These are phyloP conservation scores for Gentiana straminea DNA, from an alignment of 257 asterid genomes.

Conservation along the genomic window DNA sequence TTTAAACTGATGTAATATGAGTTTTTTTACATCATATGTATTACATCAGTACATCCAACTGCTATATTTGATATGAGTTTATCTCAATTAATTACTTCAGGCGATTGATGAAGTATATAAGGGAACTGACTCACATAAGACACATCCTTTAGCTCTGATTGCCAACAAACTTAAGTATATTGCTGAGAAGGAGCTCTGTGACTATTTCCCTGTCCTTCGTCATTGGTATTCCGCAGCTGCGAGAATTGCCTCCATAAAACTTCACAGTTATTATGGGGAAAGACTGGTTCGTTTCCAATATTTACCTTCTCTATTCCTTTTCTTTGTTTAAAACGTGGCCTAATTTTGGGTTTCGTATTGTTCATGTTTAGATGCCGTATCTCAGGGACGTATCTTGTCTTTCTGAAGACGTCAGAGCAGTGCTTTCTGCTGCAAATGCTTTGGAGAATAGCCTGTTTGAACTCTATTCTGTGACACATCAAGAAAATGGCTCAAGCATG, in stretches of 20 bases:
- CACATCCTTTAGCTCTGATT: conserved; percentile 63
- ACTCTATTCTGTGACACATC: conserved; percentile 46
- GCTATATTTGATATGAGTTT: conserved; percentile 10
- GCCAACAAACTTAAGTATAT: conserved; percentile 63
- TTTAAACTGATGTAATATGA: background rate
- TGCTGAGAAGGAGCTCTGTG: conserved; percentile 56
- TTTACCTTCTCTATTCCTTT: conserved; percentile 5
- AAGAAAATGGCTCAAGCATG: conserved; percentile 25
- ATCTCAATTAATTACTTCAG: conserved; percentile 29
- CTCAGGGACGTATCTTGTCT: conserved; percentile 52
- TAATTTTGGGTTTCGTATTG: conserved; percentile 15
- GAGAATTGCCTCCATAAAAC: conserved; percentile 42
- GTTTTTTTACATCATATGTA: background rate
- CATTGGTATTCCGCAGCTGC: conserved; percentile 69
- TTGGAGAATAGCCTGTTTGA: conserved; percentile 57
- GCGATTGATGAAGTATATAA: conserved; percentile 28
- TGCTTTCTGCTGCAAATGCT: conserved; percentile 80
- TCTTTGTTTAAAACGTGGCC: conserved; percentile 7
- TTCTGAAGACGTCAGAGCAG: conserved; percentile 61
- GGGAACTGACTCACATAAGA: conserved; percentile 35
- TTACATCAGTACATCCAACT: background rate
- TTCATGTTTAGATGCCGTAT: conserved; percentile 55
- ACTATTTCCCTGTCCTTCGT: conserved; percentile 55
- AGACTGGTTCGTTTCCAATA: conserved; percentile 51
- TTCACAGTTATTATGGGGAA: conserved; percentile 82